Conservation (phyloP, 169 alveolate genomes). For the Cyclospora cayetanensis region DNA sequence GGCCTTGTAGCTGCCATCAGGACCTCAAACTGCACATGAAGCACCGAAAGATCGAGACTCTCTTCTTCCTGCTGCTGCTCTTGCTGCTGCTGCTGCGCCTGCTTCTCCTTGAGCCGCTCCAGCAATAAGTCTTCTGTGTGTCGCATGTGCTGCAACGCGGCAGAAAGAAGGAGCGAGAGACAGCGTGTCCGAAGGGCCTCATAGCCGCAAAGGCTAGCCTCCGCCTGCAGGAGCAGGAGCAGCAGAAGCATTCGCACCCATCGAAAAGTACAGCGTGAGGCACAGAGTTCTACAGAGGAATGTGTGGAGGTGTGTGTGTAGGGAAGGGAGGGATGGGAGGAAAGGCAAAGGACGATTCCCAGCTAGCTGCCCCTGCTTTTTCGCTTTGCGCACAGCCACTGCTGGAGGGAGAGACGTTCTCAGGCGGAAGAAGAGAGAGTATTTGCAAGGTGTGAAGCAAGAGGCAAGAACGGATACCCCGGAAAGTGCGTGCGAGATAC, state of each 20-base stretch:
- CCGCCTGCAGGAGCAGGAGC: conserved; percentile 13
- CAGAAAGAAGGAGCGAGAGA: not conserved
- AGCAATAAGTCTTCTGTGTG: not conserved
- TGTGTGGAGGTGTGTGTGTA: no score
- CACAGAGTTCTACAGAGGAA: no score
- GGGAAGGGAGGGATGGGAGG: not conserved
- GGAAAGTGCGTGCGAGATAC: no score
- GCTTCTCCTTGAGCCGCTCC: not conserved
- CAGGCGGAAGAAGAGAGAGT: not conserved
- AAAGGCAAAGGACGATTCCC: not conserved
- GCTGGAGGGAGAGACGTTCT: not conserved
- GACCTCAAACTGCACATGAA: conserved; percentile 1
- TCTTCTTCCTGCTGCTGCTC: not conserved
- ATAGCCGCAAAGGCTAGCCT: not conserved
- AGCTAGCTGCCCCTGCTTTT: no score
- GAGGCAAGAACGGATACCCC: no score
- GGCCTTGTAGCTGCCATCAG: not conserved
- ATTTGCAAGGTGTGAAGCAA: not conserved
- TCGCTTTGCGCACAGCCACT: not conserved
- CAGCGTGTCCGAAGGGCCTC: conserved; percentile 5
- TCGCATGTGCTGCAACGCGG: conserved; percentile 14
- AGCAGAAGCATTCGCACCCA: not conserved
- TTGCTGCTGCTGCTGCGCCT: not conserved
- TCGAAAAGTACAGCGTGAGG: not conserved
- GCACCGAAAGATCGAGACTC: not conserved